Percentiles rank a stretch among this genome's conserved stretches.
These are phyloP conservation scores for Podospora anserina DNA, from an alignment of 495 filamentous ascomycete genomes.

Conservation along the genomic window DNA sequence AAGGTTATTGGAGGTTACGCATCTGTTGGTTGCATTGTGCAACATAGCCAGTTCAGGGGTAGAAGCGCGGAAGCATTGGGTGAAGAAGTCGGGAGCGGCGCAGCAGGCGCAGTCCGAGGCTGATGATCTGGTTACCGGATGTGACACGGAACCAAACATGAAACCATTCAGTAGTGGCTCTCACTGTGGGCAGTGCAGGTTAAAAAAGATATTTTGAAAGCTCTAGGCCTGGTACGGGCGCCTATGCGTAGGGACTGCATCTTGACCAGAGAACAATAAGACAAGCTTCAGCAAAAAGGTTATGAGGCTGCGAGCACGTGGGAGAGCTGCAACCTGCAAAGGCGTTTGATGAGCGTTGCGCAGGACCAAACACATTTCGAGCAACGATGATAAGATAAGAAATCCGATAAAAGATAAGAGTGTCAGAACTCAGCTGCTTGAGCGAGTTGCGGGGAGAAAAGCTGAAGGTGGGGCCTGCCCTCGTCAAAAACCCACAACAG, in stretches of 20 bases:
- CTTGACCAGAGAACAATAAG: too few species aligned
- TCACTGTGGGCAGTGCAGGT: background rate
- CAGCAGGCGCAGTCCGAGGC: background rate
- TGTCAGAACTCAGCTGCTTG: background rate
- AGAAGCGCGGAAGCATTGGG: background rate
- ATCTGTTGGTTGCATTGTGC: background rate
- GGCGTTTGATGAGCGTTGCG: too few species aligned
- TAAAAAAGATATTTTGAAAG: background rate
- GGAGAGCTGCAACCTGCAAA: too few species aligned
- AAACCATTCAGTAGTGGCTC: background rate
- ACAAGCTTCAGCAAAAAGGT: too few species aligned
- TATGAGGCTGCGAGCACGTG: too few species aligned
- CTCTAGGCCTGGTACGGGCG: too few species aligned
- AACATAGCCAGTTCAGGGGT: background rate
- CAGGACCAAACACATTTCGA: too few species aligned
- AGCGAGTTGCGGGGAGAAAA: background rate
- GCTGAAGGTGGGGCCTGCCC: slow-evolving; percentile 15
- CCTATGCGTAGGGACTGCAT: too few species aligned
- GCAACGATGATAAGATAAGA: background rate
- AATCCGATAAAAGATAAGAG: background rate
- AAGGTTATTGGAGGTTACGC: background rate
- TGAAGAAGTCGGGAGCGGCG: background rate
- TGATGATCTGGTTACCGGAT: background rate
- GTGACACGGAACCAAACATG: background rate
- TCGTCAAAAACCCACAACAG: slow-evolving; percentile 8